Evolutionary conservation across 139 green algal genomes (phyloP).

Genomic region (Chlorokybus atmophyticus): DNA sequence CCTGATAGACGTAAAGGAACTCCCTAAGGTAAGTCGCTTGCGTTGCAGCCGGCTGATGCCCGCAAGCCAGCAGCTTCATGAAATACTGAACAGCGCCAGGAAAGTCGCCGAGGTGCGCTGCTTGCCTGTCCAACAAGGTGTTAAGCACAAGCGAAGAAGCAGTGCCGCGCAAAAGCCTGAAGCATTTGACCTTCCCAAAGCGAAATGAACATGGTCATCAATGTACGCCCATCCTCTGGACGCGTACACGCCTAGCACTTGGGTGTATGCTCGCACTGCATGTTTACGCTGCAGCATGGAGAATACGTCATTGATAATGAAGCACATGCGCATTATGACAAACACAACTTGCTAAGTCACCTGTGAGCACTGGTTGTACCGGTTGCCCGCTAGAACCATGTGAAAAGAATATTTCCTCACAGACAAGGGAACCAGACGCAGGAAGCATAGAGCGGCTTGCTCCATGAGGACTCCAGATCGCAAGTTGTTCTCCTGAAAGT

Average conservation of each 20-base stretch:
- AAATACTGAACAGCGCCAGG: constrained; percentile 46
- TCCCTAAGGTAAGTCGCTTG: constrained; percentile 59
- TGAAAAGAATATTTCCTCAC: constrained; percentile 70
- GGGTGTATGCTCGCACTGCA: constrained; percentile 54
- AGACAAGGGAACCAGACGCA: constrained; percentile 30
- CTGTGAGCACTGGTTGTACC: constrained; percentile 45
- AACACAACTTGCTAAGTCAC: background rate
- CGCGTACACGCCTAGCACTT: constrained; percentile 56
- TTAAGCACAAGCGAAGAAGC: no score
- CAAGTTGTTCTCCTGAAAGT: constrained; percentile 25
- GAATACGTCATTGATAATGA: no score
- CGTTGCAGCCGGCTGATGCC: constrained; percentile 27
- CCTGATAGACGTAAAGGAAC: constrained; percentile 43
- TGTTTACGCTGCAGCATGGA: constrained; percentile 47
- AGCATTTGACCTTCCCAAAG: constrained; percentile 58
- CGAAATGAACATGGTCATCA: constrained; percentile 75
- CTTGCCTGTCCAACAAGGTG: background rate
- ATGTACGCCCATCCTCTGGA: constrained; percentile 57
- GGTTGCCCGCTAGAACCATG: constrained; percentile 75
- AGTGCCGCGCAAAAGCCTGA: no score
- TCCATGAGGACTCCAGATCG: constrained; percentile 73
- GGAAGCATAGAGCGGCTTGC: constrained; percentile 57
- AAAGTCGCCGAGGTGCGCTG: constrained; percentile 27
- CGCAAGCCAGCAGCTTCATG: constrained; percentile 44
- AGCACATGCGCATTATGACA: background rate